Percentiles rank a stretch among this genome's conserved stretches.
Conservation (phyloP, 1,284 basidiomycete genomes). For the Meripilus lineatus region DNA sequence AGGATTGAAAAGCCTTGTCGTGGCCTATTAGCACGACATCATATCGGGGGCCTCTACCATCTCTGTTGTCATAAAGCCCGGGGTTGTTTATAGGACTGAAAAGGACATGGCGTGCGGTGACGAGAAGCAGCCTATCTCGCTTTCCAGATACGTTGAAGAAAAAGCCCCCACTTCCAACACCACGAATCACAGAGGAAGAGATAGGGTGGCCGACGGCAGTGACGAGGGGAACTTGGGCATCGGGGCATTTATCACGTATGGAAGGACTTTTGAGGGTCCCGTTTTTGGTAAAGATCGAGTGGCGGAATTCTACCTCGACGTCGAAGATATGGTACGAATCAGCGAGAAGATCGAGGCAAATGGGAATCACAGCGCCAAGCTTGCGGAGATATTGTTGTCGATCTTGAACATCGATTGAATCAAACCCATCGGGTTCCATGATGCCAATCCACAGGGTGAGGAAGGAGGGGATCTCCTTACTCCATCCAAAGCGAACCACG, state of each 20-base stretch:
- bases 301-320: background rate
- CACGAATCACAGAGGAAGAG: background rate
- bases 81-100: background rate
- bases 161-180: background rate
- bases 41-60: background rate
- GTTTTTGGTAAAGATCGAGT: background rate
- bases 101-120: slow-evolving; percentile 6
- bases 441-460: background rate
- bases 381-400: too few relatives aligned
- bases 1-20: background rate
- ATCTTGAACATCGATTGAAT: too few relatives aligned
- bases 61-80: too few relatives aligned
- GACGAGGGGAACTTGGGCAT: background rate
- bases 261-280: too few relatives aligned
- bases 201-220: background rate
- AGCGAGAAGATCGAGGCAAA: background rate
- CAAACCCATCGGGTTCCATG: too few relatives aligned
- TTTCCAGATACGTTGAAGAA: background rate
- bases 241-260: background rate
- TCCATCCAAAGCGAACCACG: slow-evolving; percentile 80
- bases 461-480: background rate
- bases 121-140: slow-evolving; percentile 1
- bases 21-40: background rate
- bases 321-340: background rate
- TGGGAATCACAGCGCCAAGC: background rate